A percentile compares a stretch with the other conserved stretches of the same genome.
These are phyloP conservation scores for Vanrija sp. DNA, from an alignment of 1,284 basidiomycete genomes.

Conservation along the genomic window DNA sequence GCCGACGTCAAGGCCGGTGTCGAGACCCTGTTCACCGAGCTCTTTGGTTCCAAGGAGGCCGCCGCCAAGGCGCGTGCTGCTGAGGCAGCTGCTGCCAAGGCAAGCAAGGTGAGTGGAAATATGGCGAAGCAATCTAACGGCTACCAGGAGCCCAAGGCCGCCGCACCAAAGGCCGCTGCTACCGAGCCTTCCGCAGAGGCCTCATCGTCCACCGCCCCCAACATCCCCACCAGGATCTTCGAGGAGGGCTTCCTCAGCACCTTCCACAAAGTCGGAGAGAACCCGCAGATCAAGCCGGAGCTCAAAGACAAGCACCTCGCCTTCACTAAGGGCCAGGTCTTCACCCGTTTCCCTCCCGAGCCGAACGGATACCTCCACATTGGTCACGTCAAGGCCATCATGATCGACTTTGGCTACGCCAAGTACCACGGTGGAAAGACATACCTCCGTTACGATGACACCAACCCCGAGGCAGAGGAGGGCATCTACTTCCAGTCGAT, in stretches of 20 bases:
- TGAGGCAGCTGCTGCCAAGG: slow-evolving; percentile 61
- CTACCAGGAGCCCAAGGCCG: slow-evolving; percentile 51
- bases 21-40: slow-evolving; percentile 68
- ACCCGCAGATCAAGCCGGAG: slow-evolving; percentile 76
- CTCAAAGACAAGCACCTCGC: slow-evolving; percentile 79
- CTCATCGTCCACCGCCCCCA: slow-evolving; percentile 28
- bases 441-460: slow-evolving; percentile 93
- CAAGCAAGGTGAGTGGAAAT: slow-evolving; percentile 52
- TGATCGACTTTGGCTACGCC: slow-evolving; percentile 96
- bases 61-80: slow-evolving; percentile 64
- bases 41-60: slow-evolving; percentile 72
- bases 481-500: slow-evolving; percentile 94
- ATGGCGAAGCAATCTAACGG: neutral
- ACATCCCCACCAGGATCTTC: slow-evolving; percentile 63
- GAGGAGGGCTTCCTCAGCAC: slow-evolving; percentile 90
- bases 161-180: slow-evolving; percentile 45
- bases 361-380: slow-evolving; percentile 97
- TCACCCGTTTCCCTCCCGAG: slow-evolving; percentile 97
- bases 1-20: slow-evolving; percentile 84
- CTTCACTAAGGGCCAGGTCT: slow-evolving; percentile 76
- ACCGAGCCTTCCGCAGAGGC: slow-evolving; percentile 40
- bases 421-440: slow-evolving; percentile 84
- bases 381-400: slow-evolving; percentile 97
- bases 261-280: slow-evolving; percentile 91
- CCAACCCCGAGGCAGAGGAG: slow-evolving; percentile 97